phyloP scores from a whole-genome alignment of 352 stramenopile genomes.

The Pilasporangium apinafurcum region DNA sequence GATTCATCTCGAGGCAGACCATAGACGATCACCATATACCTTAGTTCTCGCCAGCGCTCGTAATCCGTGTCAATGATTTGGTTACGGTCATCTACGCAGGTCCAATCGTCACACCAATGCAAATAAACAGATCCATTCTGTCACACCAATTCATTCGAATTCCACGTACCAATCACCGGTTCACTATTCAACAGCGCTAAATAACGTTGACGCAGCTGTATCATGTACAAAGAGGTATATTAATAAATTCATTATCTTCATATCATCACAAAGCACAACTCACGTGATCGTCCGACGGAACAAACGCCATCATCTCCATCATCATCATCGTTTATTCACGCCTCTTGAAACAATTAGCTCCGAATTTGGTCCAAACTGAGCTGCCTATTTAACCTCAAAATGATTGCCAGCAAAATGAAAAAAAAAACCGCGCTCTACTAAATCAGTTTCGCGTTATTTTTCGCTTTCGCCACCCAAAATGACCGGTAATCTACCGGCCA shows the following conservation, averaged over 20 bases:
- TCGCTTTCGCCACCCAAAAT: no score
- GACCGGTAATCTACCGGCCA: no score
- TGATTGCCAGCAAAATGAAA: no score
- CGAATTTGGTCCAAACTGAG: no score
- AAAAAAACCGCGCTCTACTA: no score
- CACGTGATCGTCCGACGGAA: conserved; percentile 20
- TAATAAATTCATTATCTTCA: neutral
- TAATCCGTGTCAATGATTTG: conserved; percentile 49
- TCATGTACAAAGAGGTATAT: neutral
- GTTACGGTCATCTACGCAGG: conserved; percentile 24
- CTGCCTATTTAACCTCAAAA: no score
- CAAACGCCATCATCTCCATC: conserved; percentile 3
- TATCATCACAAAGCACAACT: neutral
- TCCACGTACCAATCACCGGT: conserved; percentile 29
- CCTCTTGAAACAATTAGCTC: no score
- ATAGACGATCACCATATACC: conserved; percentile 75
- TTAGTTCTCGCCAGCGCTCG: conserved; percentile 75
- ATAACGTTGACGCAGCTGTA: conserved; percentile 39
- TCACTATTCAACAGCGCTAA: conserved; percentile 32
- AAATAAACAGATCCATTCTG: neutral
- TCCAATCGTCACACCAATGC: neutral
- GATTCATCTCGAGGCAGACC: conserved; percentile 53
- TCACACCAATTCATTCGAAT: neutral
- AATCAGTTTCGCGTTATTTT: no score
- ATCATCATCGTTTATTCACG: no score